A percentile compares a stretch with the other conserved stretches of the same genome.
These are phyloP conservation scores for Yarrowia keelungensis DNA, from an alignment of 805 yeast genomes.

Conservation along the genomic window DNA sequence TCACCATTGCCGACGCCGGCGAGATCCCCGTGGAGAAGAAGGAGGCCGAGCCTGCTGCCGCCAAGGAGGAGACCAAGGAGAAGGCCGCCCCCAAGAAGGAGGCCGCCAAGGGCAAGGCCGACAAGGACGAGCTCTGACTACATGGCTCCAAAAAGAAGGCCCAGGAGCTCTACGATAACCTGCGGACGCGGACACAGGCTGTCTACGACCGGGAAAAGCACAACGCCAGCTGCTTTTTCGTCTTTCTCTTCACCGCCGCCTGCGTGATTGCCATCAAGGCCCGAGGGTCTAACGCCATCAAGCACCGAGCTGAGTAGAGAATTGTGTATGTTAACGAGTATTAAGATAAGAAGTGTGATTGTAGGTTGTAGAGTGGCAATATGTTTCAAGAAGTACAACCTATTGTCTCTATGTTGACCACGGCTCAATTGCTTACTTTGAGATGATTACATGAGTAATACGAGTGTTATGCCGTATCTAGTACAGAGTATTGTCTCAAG, in stretches of 20 bases:
- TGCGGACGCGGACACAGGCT: constrained; percentile 7
- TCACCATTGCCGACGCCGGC: constrained; percentile 75
- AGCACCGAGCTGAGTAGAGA: constrained; percentile 18
- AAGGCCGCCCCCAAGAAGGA: constrained; percentile 39
- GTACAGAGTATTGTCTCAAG: no score
- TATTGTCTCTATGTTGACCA: no score
- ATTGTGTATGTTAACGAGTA: neutral
- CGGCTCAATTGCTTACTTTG: no score
- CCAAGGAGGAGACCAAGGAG: constrained; percentile 41
- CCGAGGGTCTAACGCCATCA: constrained; percentile 1
- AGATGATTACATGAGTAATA: no score
- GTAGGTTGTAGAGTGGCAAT: no score
- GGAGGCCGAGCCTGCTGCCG: constrained; percentile 27
- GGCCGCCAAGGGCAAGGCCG: constrained; percentile 38
- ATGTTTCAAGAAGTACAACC: no score
- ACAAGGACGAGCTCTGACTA: constrained; percentile 46
- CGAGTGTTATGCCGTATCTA: no score
- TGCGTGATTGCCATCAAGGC: constrained; percentile 17
- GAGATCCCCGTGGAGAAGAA: constrained; percentile 49
- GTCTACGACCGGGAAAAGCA: constrained; percentile 37
- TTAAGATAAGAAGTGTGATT: no score
- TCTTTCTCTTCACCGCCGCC: constrained; percentile 23
- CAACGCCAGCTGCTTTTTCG: constrained; percentile 24
- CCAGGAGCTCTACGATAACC: constrained; percentile 2
- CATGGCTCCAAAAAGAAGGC: constrained; percentile 36